These are phyloP conservation scores for Vanilla planifolia DNA, from an alignment of 106 monocot genomes.

Conservation along the genomic window DNA sequence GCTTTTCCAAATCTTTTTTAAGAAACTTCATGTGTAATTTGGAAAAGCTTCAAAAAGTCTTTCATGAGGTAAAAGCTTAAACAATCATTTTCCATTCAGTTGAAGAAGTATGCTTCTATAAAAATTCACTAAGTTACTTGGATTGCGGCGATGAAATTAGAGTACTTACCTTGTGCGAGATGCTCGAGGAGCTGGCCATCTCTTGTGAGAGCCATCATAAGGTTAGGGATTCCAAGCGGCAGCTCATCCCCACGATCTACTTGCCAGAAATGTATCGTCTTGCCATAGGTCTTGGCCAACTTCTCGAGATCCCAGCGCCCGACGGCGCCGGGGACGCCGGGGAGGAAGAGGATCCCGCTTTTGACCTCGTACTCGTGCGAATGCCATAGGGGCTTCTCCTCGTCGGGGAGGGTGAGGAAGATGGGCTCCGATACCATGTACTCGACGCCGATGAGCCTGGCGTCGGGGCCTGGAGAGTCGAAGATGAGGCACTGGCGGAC, in stretches of 20 bases:
- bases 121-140: too few relatives aligned
- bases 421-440: slow-evolving; percentile 57
- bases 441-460: slow-evolving; percentile 86
- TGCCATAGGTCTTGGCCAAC: slow-evolving; percentile 70
- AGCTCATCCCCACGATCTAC: slow-evolving; percentile 57
- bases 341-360: slow-evolving; percentile 74
- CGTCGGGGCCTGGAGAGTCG: slow-evolving; percentile 47
- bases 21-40: too few relatives aligned
- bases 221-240: slow-evolving; percentile 51
- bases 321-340: slow-evolving; percentile 38
- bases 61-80: too few relatives aligned
- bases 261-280: slow-evolving; percentile 95
- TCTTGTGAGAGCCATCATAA: slow-evolving; percentile 81
- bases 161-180: slow-evolving; percentile 39
- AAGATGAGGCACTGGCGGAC: slow-evolving; percentile 87
- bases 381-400: slow-evolving; percentile 92
- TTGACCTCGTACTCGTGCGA: slow-evolving; percentile 96
- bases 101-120: too few relatives aligned
- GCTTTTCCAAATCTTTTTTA: too few relatives aligned
- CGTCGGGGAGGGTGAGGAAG: slow-evolving; percentile 70
- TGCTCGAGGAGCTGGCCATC: slow-evolving; percentile 59
- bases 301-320: slow-evolving; percentile 59
- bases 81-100: too few relatives aligned
- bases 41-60: too few relatives aligned
- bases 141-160: too few relatives aligned